Conservation (phyloP, 306 rosid species). For the Alnus rubra region DNA sequence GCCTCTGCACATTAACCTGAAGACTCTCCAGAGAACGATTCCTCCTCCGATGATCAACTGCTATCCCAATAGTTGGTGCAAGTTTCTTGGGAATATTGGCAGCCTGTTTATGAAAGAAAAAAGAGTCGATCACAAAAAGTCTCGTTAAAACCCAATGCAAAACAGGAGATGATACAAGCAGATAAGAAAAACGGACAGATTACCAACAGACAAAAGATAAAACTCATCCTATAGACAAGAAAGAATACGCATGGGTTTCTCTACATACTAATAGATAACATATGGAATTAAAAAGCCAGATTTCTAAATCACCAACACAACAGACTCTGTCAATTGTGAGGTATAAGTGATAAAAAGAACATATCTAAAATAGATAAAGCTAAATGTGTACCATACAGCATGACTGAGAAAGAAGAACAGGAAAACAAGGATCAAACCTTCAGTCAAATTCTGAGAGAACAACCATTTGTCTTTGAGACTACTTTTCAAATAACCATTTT, state of each 20-base stretch:
- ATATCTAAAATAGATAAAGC: not conserved
- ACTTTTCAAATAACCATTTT: not conserved
- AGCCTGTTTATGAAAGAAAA: constrained; percentile 21
- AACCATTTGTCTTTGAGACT: not conserved
- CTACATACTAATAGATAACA: too few species aligned
- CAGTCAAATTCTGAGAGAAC: not conserved
- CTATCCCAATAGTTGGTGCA: constrained; percentile 56
- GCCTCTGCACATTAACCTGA: constrained; percentile 56
- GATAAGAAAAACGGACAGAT: too few species aligned
- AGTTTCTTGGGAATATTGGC: constrained; percentile 63
- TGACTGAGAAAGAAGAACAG: not conserved
- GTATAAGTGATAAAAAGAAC: too few species aligned
- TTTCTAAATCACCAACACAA: too few species aligned
- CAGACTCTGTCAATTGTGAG: too few species aligned
- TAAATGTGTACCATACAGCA: not conserved
- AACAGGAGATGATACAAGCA: too few species aligned
- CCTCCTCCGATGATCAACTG: constrained; percentile 57
- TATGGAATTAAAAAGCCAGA: too few species aligned
- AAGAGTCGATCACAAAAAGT: not conserved
- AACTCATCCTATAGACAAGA: too few species aligned
- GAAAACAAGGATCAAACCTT: not conserved
- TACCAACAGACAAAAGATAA: too few species aligned
- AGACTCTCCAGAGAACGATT: constrained; percentile 57
- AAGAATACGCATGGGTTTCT: too few species aligned
- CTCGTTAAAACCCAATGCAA: too few species aligned